Evolutionary conservation across 768 basidiomycete species (phyloP).

Genomic region (Chiua virens): DNA sequence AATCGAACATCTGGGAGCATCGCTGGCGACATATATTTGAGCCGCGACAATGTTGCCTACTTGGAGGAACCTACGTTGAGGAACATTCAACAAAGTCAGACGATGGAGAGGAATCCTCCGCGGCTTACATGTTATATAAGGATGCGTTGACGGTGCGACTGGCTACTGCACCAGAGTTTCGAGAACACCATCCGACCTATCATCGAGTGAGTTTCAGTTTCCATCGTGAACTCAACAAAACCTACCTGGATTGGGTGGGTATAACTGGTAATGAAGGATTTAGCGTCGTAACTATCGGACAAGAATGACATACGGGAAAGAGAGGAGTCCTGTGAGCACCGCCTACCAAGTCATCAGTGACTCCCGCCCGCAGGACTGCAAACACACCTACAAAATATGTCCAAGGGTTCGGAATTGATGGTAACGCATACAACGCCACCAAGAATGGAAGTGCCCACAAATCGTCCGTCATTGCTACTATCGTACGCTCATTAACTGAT

Average conservation of each 20-base stretch:
- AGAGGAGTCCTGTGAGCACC: constrained; percentile 45
- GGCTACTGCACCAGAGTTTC: constrained; percentile 59
- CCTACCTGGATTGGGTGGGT: constrained; percentile 49
- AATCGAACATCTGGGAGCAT: constrained; percentile 52
- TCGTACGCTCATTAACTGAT: constrained; percentile 50
- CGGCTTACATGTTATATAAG: constrained; percentile 51
- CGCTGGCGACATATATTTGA: constrained; percentile 58
- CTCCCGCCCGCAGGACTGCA: neutral
- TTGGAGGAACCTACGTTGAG: constrained; percentile 39
- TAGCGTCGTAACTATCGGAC: neutral
- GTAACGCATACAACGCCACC: constrained; percentile 51
- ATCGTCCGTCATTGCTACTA: constrained; percentile 53
- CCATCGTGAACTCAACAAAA: too few species aligned
- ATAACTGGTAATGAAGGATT: constrained; percentile 30
- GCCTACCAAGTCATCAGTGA: constrained; percentile 27
- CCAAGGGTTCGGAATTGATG: constrained; percentile 52
- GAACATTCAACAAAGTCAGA: neutral
- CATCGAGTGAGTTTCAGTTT: neutral
- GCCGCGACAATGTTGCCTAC: constrained; percentile 43
- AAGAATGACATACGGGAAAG: constrained; percentile 38
- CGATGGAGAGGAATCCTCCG: too few species aligned
- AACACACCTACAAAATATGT: constrained; percentile 46
- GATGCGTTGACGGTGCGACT: constrained; percentile 61
- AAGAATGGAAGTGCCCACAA: constrained; percentile 64
- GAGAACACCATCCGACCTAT: constrained; percentile 57